A percentile compares a stretch with the other conserved stretches of the same genome.
Evolutionary conservation across 2,329 filamentous ascomycete genomes (phyloP).

Genomic region (Beauveria australis): DNA sequence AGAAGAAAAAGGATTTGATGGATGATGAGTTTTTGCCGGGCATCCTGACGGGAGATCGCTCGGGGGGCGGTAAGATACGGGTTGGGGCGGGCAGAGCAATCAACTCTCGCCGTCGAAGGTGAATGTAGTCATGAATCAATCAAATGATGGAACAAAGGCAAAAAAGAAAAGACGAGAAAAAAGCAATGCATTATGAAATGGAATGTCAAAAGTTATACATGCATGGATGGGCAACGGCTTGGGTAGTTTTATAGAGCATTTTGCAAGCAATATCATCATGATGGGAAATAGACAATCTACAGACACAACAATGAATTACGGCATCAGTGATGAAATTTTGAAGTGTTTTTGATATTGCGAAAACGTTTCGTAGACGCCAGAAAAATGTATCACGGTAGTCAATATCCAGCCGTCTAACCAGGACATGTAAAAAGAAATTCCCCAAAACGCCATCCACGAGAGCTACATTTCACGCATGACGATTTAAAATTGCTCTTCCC

Average conservation of each 20-base stretch:
- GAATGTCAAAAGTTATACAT: not conserved
- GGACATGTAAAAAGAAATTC: not conserved
- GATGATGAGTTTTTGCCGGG: conserved; percentile 86
- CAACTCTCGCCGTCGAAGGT: conserved; percentile 57
- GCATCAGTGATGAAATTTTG: not conserved
- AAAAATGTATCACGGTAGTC: not conserved
- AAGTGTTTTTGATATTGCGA: not conserved
- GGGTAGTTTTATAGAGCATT: conserved; percentile 2
- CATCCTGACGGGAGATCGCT: conserved; percentile 74
- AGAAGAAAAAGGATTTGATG: conserved; percentile 76
- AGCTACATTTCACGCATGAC: not conserved
- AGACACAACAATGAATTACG: not conserved
- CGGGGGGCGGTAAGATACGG: conserved; percentile 56
- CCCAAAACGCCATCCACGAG: conserved; percentile 12
- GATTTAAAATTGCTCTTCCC: not conserved
- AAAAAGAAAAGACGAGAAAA: not conserved
- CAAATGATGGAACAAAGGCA: not conserved
- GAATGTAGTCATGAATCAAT: not conserved
- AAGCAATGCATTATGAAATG: not conserved
- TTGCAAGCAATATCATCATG: not conserved
- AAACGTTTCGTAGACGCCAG: not conserved
- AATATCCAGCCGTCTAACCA: not conserved
- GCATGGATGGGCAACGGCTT: not conserved
- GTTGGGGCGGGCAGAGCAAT: conserved; percentile 82
- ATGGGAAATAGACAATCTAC: not conserved